Evolutionary conservation across 495 filamentous ascomycete genomes (phyloP).

Genomic region (Podospora australis): DNA sequence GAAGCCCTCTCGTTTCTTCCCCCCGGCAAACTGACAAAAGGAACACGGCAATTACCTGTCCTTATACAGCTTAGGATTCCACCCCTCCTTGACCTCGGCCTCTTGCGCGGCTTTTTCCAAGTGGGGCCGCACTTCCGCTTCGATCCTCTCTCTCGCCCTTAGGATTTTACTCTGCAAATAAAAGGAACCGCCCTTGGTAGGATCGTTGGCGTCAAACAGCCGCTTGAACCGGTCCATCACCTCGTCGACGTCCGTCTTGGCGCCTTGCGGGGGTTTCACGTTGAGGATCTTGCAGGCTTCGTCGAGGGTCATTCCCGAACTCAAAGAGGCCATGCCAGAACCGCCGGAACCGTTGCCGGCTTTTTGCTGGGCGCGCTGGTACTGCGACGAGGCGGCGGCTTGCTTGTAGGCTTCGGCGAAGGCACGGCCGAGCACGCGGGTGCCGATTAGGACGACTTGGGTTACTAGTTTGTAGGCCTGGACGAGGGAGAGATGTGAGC

Average conservation of each 20-base stretch:
- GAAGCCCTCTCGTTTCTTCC: neutral
- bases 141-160: slow-evolving; percentile 83
- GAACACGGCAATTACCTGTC: slow-evolving; percentile 51
- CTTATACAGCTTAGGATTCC: slow-evolving; percentile 93
- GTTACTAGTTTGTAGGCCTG: slow-evolving; percentile 94
- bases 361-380: slow-evolving; percentile 59
- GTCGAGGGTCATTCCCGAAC: slow-evolving; percentile 76
- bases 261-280: slow-evolving; percentile 77
- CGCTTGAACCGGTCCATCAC: slow-evolving; percentile 87
- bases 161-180: slow-evolving; percentile 97
- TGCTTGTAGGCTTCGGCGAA: slow-evolving; percentile 89
- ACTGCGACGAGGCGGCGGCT: slow-evolving; percentile 77
- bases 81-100: slow-evolving; percentile 73
- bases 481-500: no score
- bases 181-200: slow-evolving; percentile 91
- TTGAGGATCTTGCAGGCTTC: slow-evolving; percentile 98
- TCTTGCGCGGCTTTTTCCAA: slow-evolving; percentile 47
- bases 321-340: slow-evolving; percentile 39
- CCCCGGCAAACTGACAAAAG: neutral
- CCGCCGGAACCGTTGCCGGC: slow-evolving; percentile 40
- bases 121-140: slow-evolving; percentile 61
- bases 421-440: slow-evolving; percentile 86
- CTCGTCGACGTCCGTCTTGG: slow-evolving; percentile 66
- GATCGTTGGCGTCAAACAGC: slow-evolving; percentile 89
- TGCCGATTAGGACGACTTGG: slow-evolving; percentile 84